Evolutionary conservation across 2,329 filamentous ascomycete species (phyloP), one percentile per base, ranked within the genome.

Genomic region (Pseudogymnoascus sp.): DNA sequence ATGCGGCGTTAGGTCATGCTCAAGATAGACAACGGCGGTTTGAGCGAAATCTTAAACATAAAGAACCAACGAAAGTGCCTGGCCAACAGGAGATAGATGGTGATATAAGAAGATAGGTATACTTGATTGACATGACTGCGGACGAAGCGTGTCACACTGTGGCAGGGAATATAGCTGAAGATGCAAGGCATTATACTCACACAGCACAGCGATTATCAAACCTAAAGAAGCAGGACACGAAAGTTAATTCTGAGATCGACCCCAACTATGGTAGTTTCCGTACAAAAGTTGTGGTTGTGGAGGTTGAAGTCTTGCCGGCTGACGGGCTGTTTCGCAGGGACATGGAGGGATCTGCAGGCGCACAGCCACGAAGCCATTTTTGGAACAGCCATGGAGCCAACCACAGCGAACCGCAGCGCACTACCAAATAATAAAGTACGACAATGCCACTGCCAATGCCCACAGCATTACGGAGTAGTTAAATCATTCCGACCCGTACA

Each of bases 321-420:
- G 45, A 52, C 45, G n/a, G 25, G 8, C 30, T 14, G 41, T 45
- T 23, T 19, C 23, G 12, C 41, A 45, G 14, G 42, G 42, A 45
- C 5, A 23, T 16, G 1, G 12, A 28, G 22, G 14, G 45, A 52
- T 52, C 45, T 16, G 8, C 45, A 7, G 25, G 4, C n/a, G 25
- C 45, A 6, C 45, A 52, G 45, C 45, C 45, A 52, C 45, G 9
- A 52, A 30, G 45, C 45, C 45, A 52, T 52, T 52, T 52, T 52
- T 52, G 45, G 45, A 52, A 52, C 45, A 28, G 19, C 45, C 8
- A 30, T 19, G n/a, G 8, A 52, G n/a, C 45, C 45, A 52, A 52
- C 25, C 45, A 30, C 45, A 33, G n/a, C 25, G 23, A 52, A 7
- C 14, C 42, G 23, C 14, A 12, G 23, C 42, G 42, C 8, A 49